These are phyloP conservation scores for Chaetomium sp. DNA, from an alignment of 2,329 filamentous ascomycete genomes.

Conservation along the genomic window DNA sequence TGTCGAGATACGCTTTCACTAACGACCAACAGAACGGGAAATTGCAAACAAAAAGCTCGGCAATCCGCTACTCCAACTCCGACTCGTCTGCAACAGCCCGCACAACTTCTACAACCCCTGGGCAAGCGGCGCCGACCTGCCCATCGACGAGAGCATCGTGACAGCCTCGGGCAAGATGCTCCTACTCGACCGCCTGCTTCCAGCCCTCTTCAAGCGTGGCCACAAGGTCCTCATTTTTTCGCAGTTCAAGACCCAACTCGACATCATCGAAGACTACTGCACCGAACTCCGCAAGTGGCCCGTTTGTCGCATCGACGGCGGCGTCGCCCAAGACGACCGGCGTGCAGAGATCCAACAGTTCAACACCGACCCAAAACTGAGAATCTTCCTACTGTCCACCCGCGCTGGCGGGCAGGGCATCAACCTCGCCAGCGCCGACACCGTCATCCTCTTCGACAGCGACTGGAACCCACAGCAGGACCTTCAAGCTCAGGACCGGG, in stretches of 20 bases:
- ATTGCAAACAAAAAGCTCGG: slow-evolving; percentile 90
- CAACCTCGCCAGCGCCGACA: slow-evolving; percentile 89
- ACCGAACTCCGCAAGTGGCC: slow-evolving; percentile 75
- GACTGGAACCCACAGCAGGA: slow-evolving; percentile 98
- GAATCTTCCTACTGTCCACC: slow-evolving; percentile 85
- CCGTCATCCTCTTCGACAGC: slow-evolving; percentile 84
- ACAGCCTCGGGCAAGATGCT: slow-evolving; percentile 95
- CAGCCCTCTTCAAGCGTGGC: slow-evolving; percentile 68
- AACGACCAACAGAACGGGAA: slow-evolving; percentile 65
- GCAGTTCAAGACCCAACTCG: slow-evolving; percentile 92
- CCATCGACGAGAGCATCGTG: slow-evolving; percentile 78
- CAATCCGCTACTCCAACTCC: slow-evolving; percentile 89
- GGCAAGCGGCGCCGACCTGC: slow-evolving; percentile 58
- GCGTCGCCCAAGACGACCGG: slow-evolving; percentile 73
- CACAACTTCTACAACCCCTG: slow-evolving; percentile 98
- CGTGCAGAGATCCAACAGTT: slow-evolving; percentile 72
- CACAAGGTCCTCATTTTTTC: slow-evolving; percentile 97
- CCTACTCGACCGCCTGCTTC: slow-evolving; percentile 82
- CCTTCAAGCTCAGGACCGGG: slow-evolving; percentile 92
- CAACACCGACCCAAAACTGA: slow-evolving; percentile 65
- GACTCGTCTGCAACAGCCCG: slow-evolving; percentile 88
- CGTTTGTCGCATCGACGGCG: slow-evolving; percentile 87
- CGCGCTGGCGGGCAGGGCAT: slow-evolving; percentile 93
- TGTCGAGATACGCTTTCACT: slow-evolving; percentile 28
- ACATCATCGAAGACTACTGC: slow-evolving; percentile 88